Evolutionary conservation across 2,329 filamentous ascomycete species (phyloP), one percentile per base, ranked within the genome.

Genomic region (Sordariomycetes sp.): DNA sequence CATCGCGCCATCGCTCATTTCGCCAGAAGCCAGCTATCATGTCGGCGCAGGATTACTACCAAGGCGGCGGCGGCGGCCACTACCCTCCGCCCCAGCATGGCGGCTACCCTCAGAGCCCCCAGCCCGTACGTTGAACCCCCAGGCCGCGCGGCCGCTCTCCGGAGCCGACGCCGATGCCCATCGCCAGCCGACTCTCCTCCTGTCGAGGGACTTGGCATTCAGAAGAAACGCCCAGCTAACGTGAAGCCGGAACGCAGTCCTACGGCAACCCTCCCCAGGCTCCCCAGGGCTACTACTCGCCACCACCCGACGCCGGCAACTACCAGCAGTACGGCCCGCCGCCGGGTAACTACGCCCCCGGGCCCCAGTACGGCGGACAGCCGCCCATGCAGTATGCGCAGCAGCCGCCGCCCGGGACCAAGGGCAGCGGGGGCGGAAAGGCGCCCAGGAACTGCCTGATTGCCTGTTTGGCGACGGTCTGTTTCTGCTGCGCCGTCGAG

Each of bases 401-500:
- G 45, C 53, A 47, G 16, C 57, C 53, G 21, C 15, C 50, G 42
- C 36, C 33, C 42, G 48, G 39, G 39, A 24, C 45, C 41, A 50
- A 50, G 39, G 50, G 57, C 32, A 56, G 57, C 37, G 51, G 57
- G 8, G 21, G 27, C 18, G 30, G 30, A 12, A 36, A 36, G 14
- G 32, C 26, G n/a, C 28, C 31, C 34, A 56, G 58, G 37, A 59
- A 56, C 43, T 70, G 66, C 44, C 46, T 70, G 34, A 55, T 59
- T 28, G 63, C 56, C 37, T 70, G 65, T 54, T 50, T 71, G 30
- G 66, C 66, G 8, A 54, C 59, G 12, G 45, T 71, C 35, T 70
- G 66, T 54, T 69, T 63, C 50, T 71, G 67, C 50, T 70, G 64
- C 41, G 59, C 64, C 35, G 55, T 59, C 28, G 67, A 70, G 36